Conservation (phyloP, 371 early-diverging fungal species). For the Apophysomyces variabilis region DNA sequence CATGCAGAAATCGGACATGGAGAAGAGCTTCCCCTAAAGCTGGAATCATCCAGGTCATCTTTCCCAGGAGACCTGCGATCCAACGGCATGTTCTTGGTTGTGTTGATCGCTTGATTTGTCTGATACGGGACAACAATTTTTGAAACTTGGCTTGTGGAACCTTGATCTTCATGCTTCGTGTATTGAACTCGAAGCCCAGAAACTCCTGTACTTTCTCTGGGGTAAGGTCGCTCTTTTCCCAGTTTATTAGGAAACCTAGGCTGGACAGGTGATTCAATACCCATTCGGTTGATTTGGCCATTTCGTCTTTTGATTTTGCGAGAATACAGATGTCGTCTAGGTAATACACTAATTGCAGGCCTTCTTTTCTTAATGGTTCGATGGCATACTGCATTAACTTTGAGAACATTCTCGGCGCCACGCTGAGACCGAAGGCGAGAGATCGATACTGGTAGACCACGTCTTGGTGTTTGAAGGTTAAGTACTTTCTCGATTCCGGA, state of each 20-base stretch:
- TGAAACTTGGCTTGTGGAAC: slow-evolving; percentile 9
- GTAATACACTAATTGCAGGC: slow-evolving; percentile 17
- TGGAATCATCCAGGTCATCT: slow-evolving; percentile 23
- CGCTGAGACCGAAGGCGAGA: slow-evolving; percentile 5
- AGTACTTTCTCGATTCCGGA: slow-evolving; percentile 2
- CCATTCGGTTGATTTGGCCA: neutral
- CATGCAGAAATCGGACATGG: slow-evolving; percentile 23
- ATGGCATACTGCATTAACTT: slow-evolving; percentile 10
- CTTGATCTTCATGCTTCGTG: slow-evolving; percentile 15
- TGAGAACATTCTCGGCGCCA: neutral
- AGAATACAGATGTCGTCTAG: slow-evolving; percentile 26
- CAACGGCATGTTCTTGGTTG: slow-evolving; percentile 22
- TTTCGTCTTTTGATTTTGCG: slow-evolving; percentile 3
- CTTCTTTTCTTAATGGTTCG: slow-evolving; percentile 12
- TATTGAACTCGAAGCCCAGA: slow-evolving; percentile 25
- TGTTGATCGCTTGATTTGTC: too few species aligned
- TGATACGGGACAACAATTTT: too few species aligned
- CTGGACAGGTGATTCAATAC: neutral
- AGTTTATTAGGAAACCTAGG: slow-evolving; percentile 17
- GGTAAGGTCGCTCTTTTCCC: slow-evolving; percentile 16
- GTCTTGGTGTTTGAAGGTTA: neutral
- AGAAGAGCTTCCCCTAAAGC: slow-evolving; percentile 21
- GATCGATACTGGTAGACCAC: neutral
- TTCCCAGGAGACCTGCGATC: slow-evolving; percentile 23
- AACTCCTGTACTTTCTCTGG: slow-evolving; percentile 14